Base-by-base conservation (phyloP, 805 yeast species). In the Candida broadrunensis region DNA sequence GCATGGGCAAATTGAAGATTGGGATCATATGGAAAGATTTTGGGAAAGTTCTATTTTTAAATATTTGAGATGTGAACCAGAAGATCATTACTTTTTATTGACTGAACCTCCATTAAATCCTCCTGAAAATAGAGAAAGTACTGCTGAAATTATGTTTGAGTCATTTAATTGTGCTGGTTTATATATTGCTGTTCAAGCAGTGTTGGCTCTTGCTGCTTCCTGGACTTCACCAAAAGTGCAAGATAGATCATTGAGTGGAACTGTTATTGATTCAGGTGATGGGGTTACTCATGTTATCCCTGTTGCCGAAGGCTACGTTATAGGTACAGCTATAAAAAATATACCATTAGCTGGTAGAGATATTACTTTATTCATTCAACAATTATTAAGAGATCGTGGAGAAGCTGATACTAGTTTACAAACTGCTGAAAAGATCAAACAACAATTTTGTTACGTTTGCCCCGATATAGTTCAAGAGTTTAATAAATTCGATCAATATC, bases 11-110 rank as follows among this genome's bases (percentile, higher is more conserved):
- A 85, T 93, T 48, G 99, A 93, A 65, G 88, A 93, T 64, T 93
- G 99, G 99, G 99, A 93, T 69, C 97, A 93, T 60, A 93, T 93
- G 99, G 99, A 93, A 66, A 78, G 99, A 61, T 91, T 89, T 65
- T 93, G 99, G 99, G 98, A 93, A 60, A 86, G 87, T 56, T 88
- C 96, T 35, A 90, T 93, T 57, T 93, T 93, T 73, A 91, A 93
- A 69, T 93, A 93, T 62, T 77, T 93, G 53, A 81, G 97, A 63
- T 88, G 98, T 62, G 99, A 93, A 67, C 99, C 99, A 13, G 99
- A 93, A 64, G 99, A 93, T 66, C 99, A 93, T 60, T 89, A 88
- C 60, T 93, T 93, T 66, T 71, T 93, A 42, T 70, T 93, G 52
- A 93, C 99, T 38, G 99, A 93, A 69, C 99, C 99, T 9, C 99